Base-by-base conservation (phyloP, 73 alveolate species). In the Paramecium sexaurelia region DNA sequence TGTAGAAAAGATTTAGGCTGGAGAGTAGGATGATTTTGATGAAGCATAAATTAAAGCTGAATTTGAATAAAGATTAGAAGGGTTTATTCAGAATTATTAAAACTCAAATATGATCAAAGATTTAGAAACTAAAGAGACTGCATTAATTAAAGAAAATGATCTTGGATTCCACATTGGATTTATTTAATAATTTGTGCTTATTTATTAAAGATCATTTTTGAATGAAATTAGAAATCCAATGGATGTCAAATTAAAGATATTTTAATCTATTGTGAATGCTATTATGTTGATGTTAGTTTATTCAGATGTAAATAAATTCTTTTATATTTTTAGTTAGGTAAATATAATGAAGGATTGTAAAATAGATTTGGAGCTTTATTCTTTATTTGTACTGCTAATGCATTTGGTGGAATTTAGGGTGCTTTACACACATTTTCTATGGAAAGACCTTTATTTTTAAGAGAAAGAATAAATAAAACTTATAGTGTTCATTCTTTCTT, bases 361-460 rank as follows among this genome's bases (percentile, higher is more conserved):
- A 85, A 88, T 32, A 78, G 93, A 39, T 43, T 67, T 55, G 96
- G 96, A 11, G 85, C 91, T 7, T 78, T 92, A 20, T 95, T 73
- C 92, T 93, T 91, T 71, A 75, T 85, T 20, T 45, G 88, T 61
- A 67, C 94, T 8, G 83, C 51, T 57, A 55, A 71, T 51, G 92
- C 95, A 13, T 75, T 94, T 85, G 85, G 90, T n/a, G 55, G 84
- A 29, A 47, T 69, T 26, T 32, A 68, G 90, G 86, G 91, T 8
- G 78, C 94, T 35, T 82, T 94, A 10, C 78, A 87, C 55, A 88
- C 95, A 7, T 92, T 94, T 82, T 78, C 95, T 3, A 47, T 85
- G 55, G 98, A 95, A 73, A 91, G 98, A 91, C 92, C 95, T 24
- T 56, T 95, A 17, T 93, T 95, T 92, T 90, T 95, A 39, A 93